A percentile compares a stretch with the other conserved stretches of the same genome.
Conservation (phyloP, 1,284 basidiomycete genomes). For the Puccinia coronata region DNA sequence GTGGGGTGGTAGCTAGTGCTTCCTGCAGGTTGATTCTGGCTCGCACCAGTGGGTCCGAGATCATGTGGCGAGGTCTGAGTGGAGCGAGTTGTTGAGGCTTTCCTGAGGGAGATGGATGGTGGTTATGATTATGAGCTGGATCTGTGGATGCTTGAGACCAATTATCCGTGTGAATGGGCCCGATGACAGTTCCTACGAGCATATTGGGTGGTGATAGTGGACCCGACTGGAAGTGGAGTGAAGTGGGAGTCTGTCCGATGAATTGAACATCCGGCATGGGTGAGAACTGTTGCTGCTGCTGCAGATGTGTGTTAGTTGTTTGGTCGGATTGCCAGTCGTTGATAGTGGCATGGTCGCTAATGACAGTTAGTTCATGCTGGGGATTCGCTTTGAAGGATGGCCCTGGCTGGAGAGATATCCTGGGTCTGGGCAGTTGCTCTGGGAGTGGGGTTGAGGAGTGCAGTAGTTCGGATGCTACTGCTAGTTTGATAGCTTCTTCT, state of each 20-base stretch:
- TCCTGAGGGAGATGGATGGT: no score
- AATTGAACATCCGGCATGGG: not conserved
- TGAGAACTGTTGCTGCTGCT: not conserved
- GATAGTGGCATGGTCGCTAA: conserved; percentile 37
- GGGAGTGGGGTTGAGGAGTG: not conserved
- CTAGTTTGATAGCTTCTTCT: no score
- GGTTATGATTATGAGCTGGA: no score
- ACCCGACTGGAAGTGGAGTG: not conserved
- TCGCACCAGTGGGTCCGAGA: conserved; percentile 19
- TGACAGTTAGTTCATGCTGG: not conserved
- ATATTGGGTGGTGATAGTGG: no score
- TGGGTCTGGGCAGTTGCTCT: not conserved
- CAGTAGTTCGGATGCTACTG: no score
- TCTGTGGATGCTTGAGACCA: no score
- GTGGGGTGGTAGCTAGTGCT: conserved; percentile 41
- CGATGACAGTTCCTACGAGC: not conserved
- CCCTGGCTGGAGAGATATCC: conserved; percentile 25
- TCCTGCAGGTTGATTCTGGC: conserved; percentile 36
- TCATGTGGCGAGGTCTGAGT: not conserved
- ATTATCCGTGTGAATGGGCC: no score
- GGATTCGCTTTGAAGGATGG: not conserved
- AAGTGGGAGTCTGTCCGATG: not conserved
- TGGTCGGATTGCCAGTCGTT: conserved; percentile 44
- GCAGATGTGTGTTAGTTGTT: not conserved
- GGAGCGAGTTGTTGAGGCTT: conserved; percentile 8